Evolutionary conservation across 2,329 filamentous ascomycete genomes (phyloP).

Genomic region (Trichoderma gracile): DNA sequence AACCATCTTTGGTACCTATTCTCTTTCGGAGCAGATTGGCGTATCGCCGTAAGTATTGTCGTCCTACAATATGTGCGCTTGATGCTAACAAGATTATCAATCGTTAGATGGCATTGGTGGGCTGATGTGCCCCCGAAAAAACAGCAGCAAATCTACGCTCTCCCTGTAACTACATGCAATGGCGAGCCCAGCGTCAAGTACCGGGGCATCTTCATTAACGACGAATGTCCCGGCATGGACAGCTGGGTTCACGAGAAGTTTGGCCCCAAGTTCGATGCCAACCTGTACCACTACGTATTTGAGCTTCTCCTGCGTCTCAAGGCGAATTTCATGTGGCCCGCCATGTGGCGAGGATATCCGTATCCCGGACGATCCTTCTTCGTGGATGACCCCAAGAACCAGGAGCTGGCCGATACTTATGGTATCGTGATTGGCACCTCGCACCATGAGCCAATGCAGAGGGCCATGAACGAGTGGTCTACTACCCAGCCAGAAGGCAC

Average conservation of each 20-base stretch:
- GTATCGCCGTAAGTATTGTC: constrained; percentile 49
- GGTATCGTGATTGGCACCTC: constrained; percentile 65
- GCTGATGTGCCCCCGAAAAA: constrained; percentile 56
- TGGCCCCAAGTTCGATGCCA: constrained; percentile 51
- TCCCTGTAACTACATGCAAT: constrained; percentile 35
- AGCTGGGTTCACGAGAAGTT: constrained; percentile 56
- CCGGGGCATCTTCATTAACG: constrained; percentile 63
- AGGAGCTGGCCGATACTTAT: constrained; percentile 61
- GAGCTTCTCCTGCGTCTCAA: constrained; percentile 61
- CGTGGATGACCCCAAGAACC: constrained; percentile 60
- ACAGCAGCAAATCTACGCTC: constrained; percentile 51
- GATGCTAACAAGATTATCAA: too few relatives aligned
- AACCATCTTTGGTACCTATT: constrained; percentile 62
- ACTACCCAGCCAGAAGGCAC: constrained; percentile 46
- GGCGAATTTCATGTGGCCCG: constrained; percentile 67
- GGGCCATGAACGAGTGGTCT: constrained; percentile 54
- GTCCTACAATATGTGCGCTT: too few relatives aligned
- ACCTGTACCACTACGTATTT: constrained; percentile 63
- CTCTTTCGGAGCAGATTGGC: constrained; percentile 61
- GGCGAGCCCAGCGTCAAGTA: constrained; percentile 59
- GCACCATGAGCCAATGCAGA: constrained; percentile 66
- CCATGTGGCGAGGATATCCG: constrained; percentile 59
- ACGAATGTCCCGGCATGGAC: constrained; percentile 50
- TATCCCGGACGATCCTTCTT: constrained; percentile 58
- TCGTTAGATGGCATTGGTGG: constrained; percentile 60